These are phyloP conservation scores for Alternaria infectoria DNA, from an alignment of 2,329 filamentous ascomycete genomes.

Conservation along the genomic window DNA sequence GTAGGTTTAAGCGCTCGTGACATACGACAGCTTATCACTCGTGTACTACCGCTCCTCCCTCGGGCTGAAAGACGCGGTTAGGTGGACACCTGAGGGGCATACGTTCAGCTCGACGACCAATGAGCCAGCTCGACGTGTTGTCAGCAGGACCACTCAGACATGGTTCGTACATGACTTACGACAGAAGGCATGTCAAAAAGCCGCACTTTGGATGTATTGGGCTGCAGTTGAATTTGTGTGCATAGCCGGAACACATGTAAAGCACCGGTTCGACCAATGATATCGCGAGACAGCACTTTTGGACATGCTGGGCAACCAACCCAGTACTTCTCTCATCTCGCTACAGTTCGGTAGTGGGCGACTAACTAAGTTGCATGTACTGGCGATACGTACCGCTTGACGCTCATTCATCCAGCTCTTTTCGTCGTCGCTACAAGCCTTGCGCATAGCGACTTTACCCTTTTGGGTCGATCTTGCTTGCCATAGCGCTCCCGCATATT, in stretches of 20 bases:
- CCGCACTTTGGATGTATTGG: slow-evolving; percentile 38
- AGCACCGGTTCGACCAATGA: slow-evolving; percentile 41
- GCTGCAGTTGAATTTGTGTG: slow-evolving; percentile 37
- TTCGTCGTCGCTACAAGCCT: slow-evolving; percentile 17
- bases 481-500: slow-evolving; percentile 39
- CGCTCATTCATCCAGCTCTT: slow-evolving; percentile 24
- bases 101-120: slow-evolving; percentile 30
- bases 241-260: slow-evolving; percentile 43
- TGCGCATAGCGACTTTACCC: slow-evolving; percentile 24
- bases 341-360: slow-evolving; percentile 22
- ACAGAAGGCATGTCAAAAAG: slow-evolving; percentile 21
- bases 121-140: slow-evolving; percentile 29
- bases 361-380: slow-evolving; percentile 24
- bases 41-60: slow-evolving; percentile 37
- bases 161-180: slow-evolving; percentile 26
- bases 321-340: slow-evolving; percentile 29
- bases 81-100: slow-evolving; percentile 20
- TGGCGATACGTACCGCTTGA: slow-evolving; percentile 22
- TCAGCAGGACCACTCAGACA: slow-evolving; percentile 24
- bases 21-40: slow-evolving; percentile 30
- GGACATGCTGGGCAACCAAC: slow-evolving; percentile 24
- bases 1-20: slow-evolving; percentile 42
- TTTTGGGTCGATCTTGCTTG: slow-evolving; percentile 28
- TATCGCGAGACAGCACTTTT: slow-evolving; percentile 25
- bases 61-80: slow-evolving; percentile 27